Conservation (phyloP, 306 rosid species). For the Cucurbita argyrosperma region DNA sequence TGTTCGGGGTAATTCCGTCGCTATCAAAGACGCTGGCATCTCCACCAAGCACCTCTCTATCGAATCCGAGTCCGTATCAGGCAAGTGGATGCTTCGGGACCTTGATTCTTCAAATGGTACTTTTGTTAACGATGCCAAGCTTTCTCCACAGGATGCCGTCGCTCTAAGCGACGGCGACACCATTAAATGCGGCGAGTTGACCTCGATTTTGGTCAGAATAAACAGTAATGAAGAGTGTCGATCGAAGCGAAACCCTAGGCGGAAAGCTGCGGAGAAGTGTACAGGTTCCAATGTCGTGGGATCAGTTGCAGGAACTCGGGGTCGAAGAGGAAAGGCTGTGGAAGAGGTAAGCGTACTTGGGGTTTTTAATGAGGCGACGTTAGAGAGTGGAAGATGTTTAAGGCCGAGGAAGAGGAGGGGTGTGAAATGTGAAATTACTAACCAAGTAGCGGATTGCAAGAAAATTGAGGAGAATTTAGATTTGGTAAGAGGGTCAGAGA, state of each 20-base stretch:
- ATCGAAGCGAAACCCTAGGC: conserved; percentile 34
- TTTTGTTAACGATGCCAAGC: conserved; percentile 22
- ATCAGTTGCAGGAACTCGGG: neutral
- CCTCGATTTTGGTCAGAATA: conserved; percentile 34
- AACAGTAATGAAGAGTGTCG: conserved; percentile 5
- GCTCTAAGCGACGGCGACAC: conserved; percentile 27
- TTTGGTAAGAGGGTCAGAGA: neutral
- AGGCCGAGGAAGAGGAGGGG: conserved; percentile 19
- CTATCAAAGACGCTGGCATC: conserved; percentile 58
- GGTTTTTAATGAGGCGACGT: neutral
- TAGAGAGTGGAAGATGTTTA: conserved; percentile 6
- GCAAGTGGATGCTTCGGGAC: conserved; percentile 50
- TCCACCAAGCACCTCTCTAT: conserved; percentile 66
- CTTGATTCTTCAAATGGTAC: conserved; percentile 79
- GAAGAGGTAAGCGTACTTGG: conserved; percentile 1
- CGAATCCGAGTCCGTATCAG: conserved; percentile 11
- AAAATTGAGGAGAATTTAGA: neutral
- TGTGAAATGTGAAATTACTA: conserved; percentile 2
- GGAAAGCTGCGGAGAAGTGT: conserved; percentile 13
- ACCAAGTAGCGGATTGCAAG: neutral
- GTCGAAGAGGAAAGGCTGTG: conserved; percentile 11
- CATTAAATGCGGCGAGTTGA: conserved; percentile 53
- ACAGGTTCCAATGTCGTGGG: neutral
- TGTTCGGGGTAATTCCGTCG: conserved; percentile 45
- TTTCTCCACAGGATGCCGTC: conserved; percentile 27